phyloP scores from a whole-genome alignment of 1,284 basidiomycete species.

The Amylostereum areolatum region DNA sequence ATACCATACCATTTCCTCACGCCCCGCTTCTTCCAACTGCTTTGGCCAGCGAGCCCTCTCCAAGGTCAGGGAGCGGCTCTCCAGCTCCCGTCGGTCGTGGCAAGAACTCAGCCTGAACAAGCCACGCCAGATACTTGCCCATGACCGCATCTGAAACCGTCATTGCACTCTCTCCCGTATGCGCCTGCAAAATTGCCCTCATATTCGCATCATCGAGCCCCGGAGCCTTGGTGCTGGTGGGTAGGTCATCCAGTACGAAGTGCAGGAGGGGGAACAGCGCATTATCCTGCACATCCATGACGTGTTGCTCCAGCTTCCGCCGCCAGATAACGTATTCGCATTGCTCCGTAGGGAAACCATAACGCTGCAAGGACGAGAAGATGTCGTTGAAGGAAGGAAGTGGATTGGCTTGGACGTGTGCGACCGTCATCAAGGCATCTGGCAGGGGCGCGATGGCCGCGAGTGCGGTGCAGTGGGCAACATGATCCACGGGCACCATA shows the following conservation, averaged over 20 bases:
- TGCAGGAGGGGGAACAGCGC: constrained; percentile 96
- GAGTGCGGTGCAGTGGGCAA: constrained; percentile 77
- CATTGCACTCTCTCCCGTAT: constrained; percentile 35
- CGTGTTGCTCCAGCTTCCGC: constrained; percentile 88
- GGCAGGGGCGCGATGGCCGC: constrained; percentile 58
- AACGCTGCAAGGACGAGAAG: constrained; percentile 68
- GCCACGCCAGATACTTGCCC: constrained; percentile 92
- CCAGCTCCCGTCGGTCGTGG: constrained; percentile 47
- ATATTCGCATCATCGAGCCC: constrained; percentile 90
- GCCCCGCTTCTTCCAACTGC: constrained; percentile 45
- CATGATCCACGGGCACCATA: constrained; percentile 98
- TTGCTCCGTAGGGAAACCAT: constrained; percentile 77
- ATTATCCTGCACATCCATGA: constrained; percentile 91
- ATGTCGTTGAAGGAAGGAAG: constrained; percentile 89
- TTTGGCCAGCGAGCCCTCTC: constrained; percentile 22
- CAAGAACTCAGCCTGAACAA: constrained; percentile 84
- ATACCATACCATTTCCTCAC: constrained; percentile 12
- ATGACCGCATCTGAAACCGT: constrained; percentile 79
- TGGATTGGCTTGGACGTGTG: constrained; percentile 87
- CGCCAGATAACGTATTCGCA: constrained; percentile 95
- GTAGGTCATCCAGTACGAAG: constrained; percentile 95
- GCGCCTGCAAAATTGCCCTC: constrained; percentile 50
- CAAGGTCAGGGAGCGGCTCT: constrained; percentile 42
- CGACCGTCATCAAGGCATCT: constrained; percentile 56
- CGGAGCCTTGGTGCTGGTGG: constrained; percentile 93